phyloP scores from a whole-genome alignment of 805 yeast species.

The Schizosaccharomyces octosporus region DNA sequence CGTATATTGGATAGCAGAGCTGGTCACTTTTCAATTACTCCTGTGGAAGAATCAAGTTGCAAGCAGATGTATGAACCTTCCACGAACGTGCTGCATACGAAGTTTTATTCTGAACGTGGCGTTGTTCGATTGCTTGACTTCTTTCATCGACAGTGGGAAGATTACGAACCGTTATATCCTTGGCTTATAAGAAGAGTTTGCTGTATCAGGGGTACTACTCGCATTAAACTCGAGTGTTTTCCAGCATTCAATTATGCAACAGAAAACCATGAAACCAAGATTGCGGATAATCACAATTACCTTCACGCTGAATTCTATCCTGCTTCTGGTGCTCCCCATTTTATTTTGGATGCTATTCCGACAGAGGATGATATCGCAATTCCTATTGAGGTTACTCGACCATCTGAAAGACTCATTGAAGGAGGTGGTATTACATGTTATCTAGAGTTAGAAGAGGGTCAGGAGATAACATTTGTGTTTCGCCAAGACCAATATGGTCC shows the following conservation, averaged over 20 bases:
- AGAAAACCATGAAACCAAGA: not conserved
- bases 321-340: not conserved
- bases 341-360: not conserved
- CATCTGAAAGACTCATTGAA: not conserved
- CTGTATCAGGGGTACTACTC: not conserved
- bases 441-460: not conserved
- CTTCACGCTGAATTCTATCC: not conserved
- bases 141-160: not conserved
- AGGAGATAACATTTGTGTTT: not conserved
- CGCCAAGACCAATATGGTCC: not conserved
- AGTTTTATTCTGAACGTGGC: conserved; percentile 1
- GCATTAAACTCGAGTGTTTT: not conserved
- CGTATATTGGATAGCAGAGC: not conserved
- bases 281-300: not conserved
- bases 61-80: conserved; percentile 2
- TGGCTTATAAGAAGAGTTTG: not conserved
- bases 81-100: not conserved
- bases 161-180: not conserved
- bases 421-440: not conserved
- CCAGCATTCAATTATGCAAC: not conserved
- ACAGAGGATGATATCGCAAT: not conserved
- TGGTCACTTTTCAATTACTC: not conserved
- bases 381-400: not conserved
- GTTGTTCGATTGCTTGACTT: not conserved
- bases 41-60: not conserved